A percentile compares a stretch with the other conserved stretches of the same genome.
phyloP scores from a whole-genome alignment of 2,329 filamentous ascomycete genomes.

The Colletotrichum plurivorum region DNA sequence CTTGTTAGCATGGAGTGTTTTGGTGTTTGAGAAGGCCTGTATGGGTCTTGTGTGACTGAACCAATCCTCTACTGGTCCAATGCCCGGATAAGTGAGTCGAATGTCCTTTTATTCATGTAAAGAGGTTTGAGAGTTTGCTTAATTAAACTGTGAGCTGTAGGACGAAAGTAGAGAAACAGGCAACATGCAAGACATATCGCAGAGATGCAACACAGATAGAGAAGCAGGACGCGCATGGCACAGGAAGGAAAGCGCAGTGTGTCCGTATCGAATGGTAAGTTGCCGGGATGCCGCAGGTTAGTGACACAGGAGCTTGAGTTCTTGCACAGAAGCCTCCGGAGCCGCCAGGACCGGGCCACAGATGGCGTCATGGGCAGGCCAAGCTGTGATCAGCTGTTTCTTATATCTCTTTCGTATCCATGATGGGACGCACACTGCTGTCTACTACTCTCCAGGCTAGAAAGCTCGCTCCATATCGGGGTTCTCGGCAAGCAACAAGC shows the following conservation, averaged over 20 bases:
- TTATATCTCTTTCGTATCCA: neutral
- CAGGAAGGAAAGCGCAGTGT: neutral
- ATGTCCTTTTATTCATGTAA: neutral
- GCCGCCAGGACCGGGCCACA: neutral
- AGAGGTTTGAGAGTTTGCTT: neutral
- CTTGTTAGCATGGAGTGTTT: too few relatives aligned
- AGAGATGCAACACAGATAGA: neutral
- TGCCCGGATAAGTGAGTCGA: conserved; percentile 5
- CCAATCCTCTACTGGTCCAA: neutral
- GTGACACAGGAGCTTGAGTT: conserved; percentile 9
- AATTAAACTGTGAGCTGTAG: too few relatives aligned
- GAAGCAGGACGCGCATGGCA: neutral
- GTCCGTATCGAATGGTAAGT: neutral
- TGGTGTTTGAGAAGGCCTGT: neutral
- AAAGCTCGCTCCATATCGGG: too few relatives aligned
- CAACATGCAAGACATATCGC: neutral
- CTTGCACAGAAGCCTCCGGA: neutral
- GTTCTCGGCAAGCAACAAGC: too few relatives aligned
- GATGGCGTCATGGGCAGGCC: neutral
- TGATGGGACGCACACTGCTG: neutral
- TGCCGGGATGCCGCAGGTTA: conserved; percentile 11
- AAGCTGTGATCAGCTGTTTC: neutral
- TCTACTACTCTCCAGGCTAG: neutral
- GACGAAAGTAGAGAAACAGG: neutral
- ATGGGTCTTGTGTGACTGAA: neutral